Conservation (phyloP, 2,329 filamentous ascomycete genomes). For the Neospermospora avenae region DNA sequence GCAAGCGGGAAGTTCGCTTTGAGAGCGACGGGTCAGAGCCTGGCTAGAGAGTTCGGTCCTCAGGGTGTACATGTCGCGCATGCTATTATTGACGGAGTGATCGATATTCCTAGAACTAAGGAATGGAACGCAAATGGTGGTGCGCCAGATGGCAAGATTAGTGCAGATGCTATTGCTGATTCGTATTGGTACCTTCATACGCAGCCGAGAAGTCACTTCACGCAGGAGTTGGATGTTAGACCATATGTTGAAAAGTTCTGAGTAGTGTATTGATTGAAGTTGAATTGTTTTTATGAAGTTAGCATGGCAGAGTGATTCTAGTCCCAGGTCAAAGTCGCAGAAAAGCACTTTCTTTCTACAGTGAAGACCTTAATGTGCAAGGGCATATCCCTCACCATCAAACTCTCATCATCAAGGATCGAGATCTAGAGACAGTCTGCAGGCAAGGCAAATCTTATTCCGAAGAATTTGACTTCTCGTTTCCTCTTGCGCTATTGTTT, state of each 20-base stretch:
- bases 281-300: neutral
- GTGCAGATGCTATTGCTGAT: slow-evolving; percentile 77
- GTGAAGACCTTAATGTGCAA: neutral
- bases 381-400: slow-evolving; percentile 66
- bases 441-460: slow-evolving; percentile 59
- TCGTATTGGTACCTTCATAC: slow-evolving; percentile 76
- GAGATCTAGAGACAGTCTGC: slow-evolving; percentile 72
- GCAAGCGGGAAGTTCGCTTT: slow-evolving; percentile 78
- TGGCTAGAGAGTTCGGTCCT: slow-evolving; percentile 81
- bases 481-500: slow-evolving; percentile 89
- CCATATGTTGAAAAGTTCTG: slow-evolving; percentile 76
- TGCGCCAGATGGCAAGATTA: slow-evolving; percentile 61
- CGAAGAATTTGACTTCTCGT: slow-evolving; percentile 41
- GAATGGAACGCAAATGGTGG: slow-evolving; percentile 44
- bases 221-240: slow-evolving; percentile 76
- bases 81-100: slow-evolving; percentile 79
- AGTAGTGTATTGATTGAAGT: neutral
- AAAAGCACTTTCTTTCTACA: neutral
- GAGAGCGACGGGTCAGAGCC: slow-evolving; percentile 68
- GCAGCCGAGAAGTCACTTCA: slow-evolving; percentile 75
- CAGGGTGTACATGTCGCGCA: slow-evolving; percentile 81
- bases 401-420: slow-evolving; percentile 68
- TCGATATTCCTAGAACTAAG: slow-evolving; percentile 73
- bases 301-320: neutral
- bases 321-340: neutral